These are phyloP conservation scores for Gonium pectorale DNA, from an alignment of 139 green algal genomes.

Conservation along the genomic window DNA sequence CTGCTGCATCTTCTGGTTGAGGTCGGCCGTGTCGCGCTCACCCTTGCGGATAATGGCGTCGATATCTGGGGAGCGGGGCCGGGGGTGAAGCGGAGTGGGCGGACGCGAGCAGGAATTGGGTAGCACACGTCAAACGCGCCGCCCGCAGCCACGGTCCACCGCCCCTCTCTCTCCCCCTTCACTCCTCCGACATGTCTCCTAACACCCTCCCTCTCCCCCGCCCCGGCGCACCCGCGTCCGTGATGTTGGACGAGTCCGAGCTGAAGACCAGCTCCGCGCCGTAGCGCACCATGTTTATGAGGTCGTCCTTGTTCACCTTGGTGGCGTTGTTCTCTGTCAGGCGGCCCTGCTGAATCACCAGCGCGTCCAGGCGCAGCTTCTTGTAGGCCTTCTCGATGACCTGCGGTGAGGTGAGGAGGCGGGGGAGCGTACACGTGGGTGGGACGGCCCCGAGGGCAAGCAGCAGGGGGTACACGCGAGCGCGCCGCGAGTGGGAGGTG, in stretches of 20 bases:
- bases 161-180: too few species aligned
- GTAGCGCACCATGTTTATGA: conserved; percentile 98
- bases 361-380: conserved; percentile 98
- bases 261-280: conserved; percentile 98
- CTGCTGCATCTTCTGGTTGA: conserved; percentile 97
- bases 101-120: not conserved
- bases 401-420: conserved; percentile 52
- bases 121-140: too few species aligned
- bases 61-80: conserved; percentile 78
- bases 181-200: too few species aligned
- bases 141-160: too few species aligned
- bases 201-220: not conserved
- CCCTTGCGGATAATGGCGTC: conserved; percentile 96
- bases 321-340: conserved; percentile 90
- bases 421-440: not conserved
- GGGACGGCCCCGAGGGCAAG: not conserved
- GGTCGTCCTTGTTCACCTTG: conserved; percentile 98
- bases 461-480: not conserved
- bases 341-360: conserved; percentile 99
- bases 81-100: not conserved
- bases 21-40: conserved; percentile 86
- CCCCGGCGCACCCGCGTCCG: conserved; percentile 48
- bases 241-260: conserved; percentile 73
- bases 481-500: too few species aligned
- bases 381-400: conserved; percentile 99